Base-by-base conservation (phyloP, 768 basidiomycete genomes). In the Dacryopinax spathularia region DNA sequence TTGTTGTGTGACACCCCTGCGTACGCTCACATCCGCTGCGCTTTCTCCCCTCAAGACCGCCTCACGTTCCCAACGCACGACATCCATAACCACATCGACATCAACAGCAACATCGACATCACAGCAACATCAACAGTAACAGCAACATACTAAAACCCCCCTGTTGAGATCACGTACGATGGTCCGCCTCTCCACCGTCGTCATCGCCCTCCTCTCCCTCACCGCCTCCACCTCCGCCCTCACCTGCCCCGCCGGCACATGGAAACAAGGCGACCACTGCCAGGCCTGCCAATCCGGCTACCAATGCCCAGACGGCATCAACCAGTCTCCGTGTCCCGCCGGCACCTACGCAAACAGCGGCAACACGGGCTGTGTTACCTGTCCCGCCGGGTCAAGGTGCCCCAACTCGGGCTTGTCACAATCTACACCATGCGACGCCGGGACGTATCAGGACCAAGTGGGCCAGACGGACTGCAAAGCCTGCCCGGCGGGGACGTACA, bases 181-280 rank as follows among this genome's bases (percentile, higher is more conserved):
- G 48, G 48, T 56, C 48, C 48, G 48, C 25, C 22, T 20, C 25
- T 13, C 48, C 22, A 5, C 48, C 22, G 25, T 56, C 22, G 18
- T 41, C 39, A 22, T 56, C 48, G 29, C 25, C 13, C 25, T 56
- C 48, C 9, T 29, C 25, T 22, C 48, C 48, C 48, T 56, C 25
- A 15, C 29, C 48, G 22, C 48, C 13, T 6, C 48, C 25, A 29
- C 48, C 29, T 6, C 29, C 48, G 48, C 48, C 5, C 3, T 29
- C 48, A 56, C 48, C 3, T 56, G 48, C 25, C 3, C 3, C 25
- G 5, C 48, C 10, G 48, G 48, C 48, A 56, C 48, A 5, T 56
- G 48, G 48, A 31, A 25, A 13, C 48, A 56, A 29, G 48, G 48
- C 48, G 48, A 29, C 48, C 48, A 56, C 48, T 56, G 48, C 48